Base-by-base conservation (phyloP, 495 filamentous ascomycete species). In the Letharia lupina region DNA sequence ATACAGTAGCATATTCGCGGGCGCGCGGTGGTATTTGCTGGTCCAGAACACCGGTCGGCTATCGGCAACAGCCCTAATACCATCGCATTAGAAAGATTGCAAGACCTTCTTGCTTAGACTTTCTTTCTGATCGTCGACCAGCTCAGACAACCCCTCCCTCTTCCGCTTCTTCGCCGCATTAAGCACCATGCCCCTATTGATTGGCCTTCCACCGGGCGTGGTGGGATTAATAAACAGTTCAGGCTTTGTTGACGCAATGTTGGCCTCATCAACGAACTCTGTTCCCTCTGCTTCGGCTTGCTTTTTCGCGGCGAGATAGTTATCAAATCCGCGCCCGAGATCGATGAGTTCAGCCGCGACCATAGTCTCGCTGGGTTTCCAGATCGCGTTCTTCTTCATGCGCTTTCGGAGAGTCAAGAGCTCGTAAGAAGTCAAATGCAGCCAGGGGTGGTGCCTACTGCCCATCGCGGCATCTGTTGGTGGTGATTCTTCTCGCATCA, bases 331-430 rank as follows among this genome's bases (percentile, higher is more conserved):
- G 31, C 63, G 63, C 33, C 63, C 63, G 54, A 56, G 41, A 20
- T 57, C 50, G 20, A 47, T 59, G 12, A 65, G 63, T 65, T 65
- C 63, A 18, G 57, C 47, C 52, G 20, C n/a, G 33, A 65, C 41
- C 63, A 65, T 65, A 23, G 50, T 65, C 41, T 65, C 63, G 45
- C 63, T 65, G 23, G 63, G 63, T 45, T 44, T 54, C 63, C 63
- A 65, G 31, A 44, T 65, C 5, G 63, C 63, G 15, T 65, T 65
- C 52, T 65, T 65, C 62, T 65, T 65, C 63, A 65, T 65, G 15
- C 63, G 63, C 28, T 65, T 65, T 13, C 63, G 63, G 13, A 65
- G 63, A 40, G 12, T 59, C 63, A 65, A 58, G 7, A 65, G 54
- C 31, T 65, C 63, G 28, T 57, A 65, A 23, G 45, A 52, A 33